Evolutionary conservation across 2,329 filamentous ascomycete species (phyloP).

Genomic region (Knufia petricola): DNA sequence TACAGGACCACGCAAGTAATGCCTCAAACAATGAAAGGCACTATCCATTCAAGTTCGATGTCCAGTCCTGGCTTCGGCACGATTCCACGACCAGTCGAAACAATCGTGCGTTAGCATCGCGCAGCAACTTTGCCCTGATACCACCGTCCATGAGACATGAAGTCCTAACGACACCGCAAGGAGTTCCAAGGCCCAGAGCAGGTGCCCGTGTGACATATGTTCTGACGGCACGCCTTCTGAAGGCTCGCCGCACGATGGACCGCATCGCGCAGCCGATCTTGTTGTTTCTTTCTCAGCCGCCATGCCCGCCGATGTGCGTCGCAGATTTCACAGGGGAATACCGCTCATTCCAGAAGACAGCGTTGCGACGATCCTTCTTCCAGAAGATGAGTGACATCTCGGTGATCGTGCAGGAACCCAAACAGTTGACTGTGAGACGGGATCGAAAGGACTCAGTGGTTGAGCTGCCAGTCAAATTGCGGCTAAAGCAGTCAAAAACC

Average conservation of each 20-base stretch:
- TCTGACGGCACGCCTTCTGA: constrained; percentile 1
- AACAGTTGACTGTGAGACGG: not conserved
- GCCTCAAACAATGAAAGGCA: not conserved
- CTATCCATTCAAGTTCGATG: constrained; percentile 7
- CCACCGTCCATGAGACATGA: constrained; percentile 6
- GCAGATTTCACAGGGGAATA: constrained; percentile 7
- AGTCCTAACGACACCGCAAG: not conserved
- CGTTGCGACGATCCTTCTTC: not conserved
- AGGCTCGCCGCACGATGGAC: not conserved
- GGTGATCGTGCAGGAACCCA: constrained; percentile 3
- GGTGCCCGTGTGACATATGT: constrained; percentile 2
- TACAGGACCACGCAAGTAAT: not conserved
- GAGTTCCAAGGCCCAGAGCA: not conserved
- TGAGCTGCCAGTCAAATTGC: constrained; percentile 4
- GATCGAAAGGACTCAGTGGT: not conserved
- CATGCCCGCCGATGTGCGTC: not conserved
- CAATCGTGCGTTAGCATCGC: constrained; percentile 20
- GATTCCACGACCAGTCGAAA: constrained; percentile 19
- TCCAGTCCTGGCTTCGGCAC: constrained; percentile 19
- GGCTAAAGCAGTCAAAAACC: not conserved
- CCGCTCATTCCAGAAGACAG: not conserved
- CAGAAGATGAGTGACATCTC: not conserved
- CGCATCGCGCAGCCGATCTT: not conserved
- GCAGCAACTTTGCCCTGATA: constrained; percentile 5
- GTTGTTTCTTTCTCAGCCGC: not conserved